These are phyloP conservation scores for Russula sp. DNA, from an alignment of 768 basidiomycete species.

Conservation along the genomic window DNA sequence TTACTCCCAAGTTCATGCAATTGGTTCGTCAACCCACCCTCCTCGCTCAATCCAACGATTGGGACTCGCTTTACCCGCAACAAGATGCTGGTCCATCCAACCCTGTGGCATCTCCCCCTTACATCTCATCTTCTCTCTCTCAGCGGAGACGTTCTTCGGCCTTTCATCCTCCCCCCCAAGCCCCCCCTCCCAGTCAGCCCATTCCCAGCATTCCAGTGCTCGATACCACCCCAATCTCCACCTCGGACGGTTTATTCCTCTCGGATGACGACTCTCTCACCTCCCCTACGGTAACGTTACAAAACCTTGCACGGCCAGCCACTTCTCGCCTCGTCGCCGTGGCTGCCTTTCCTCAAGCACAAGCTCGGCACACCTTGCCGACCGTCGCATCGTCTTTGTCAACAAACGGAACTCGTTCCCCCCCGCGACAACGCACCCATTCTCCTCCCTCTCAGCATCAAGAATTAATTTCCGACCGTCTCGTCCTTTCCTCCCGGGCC, in stretches of 20 bases:
- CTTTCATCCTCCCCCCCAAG: slow-evolving; percentile 54
- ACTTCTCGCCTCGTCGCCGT: slow-evolving; percentile 49
- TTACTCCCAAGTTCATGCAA: slow-evolving; percentile 10
- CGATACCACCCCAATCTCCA: slow-evolving; percentile 26
- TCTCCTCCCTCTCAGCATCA: slow-evolving; percentile 26
- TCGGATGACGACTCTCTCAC: slow-evolving; percentile 24
- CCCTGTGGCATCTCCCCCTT: slow-evolving; percentile 26
- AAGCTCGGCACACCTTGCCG: slow-evolving; percentile 30
- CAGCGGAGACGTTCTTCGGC: slow-evolving; percentile 66
- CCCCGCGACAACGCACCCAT: slow-evolving; percentile 39
- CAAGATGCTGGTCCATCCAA: slow-evolving; percentile 26
- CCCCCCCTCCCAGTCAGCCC: slow-evolving; percentile 65
- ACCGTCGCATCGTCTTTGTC: slow-evolving; percentile 31
- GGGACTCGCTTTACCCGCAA: slow-evolving; percentile 26
- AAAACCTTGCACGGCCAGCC: slow-evolving; percentile 30
- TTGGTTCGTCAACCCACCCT: slow-evolving; percentile 26
- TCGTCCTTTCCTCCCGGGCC: slow-evolving; percentile 35
- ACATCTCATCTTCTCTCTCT: slow-evolving; percentile 24
- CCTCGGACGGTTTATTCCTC: slow-evolving; percentile 17
- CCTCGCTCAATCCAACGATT: slow-evolving; percentile 30
- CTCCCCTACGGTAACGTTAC: slow-evolving; percentile 20
- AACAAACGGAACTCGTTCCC: slow-evolving; percentile 51
- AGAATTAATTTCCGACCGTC: slow-evolving; percentile 38
- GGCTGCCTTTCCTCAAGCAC: slow-evolving; percentile 53
- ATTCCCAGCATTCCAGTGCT: slow-evolving; percentile 58